phyloP scores from a whole-genome alignment of 228 moss, liverwort and hornwort species.

The Sphagnum fallax region DNA sequence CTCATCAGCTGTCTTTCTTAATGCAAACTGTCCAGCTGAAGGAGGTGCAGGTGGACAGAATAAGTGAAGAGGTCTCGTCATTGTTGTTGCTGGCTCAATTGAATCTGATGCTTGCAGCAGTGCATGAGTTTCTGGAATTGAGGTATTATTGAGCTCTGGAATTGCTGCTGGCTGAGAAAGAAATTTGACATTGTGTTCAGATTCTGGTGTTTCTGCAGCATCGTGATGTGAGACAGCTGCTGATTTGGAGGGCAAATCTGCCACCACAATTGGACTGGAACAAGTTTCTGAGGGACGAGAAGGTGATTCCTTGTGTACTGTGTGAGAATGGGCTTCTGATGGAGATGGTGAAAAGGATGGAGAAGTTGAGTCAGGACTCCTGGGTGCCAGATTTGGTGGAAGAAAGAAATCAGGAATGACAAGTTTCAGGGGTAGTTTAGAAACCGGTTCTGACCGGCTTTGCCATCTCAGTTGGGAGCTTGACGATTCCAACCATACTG shows the following conservation, averaged over 20 bases:
- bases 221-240: too few species aligned
- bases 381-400: slow-evolving; percentile 7
- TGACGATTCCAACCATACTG: not conserved
- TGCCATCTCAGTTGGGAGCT: not conserved
- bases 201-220: slow-evolving; percentile 20
- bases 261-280: too few species aligned
- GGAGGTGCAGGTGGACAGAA: too few species aligned
- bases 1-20: too few species aligned
- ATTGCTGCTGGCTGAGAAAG: slow-evolving; percentile 28
- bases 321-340: too few species aligned
- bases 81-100: too few species aligned
- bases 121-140: not conserved
- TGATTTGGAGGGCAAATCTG: too few species aligned
- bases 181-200: slow-evolving; percentile 12
- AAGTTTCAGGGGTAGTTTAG: not conserved
- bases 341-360: slow-evolving; percentile 10
- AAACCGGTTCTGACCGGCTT: not conserved
- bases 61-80: too few species aligned
- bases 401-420: not conserved
- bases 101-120: too few species aligned
- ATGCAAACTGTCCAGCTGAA: too few species aligned
- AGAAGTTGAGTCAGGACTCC: slow-evolving; percentile 5
- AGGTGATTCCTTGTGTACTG: slow-evolving; percentile 23
- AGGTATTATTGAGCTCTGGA: not conserved
- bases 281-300: slow-evolving; percentile 16